Evolutionary conservation across 495 filamentous ascomycete species (phyloP).

Genomic region (Talaromyces stipitatus): DNA sequence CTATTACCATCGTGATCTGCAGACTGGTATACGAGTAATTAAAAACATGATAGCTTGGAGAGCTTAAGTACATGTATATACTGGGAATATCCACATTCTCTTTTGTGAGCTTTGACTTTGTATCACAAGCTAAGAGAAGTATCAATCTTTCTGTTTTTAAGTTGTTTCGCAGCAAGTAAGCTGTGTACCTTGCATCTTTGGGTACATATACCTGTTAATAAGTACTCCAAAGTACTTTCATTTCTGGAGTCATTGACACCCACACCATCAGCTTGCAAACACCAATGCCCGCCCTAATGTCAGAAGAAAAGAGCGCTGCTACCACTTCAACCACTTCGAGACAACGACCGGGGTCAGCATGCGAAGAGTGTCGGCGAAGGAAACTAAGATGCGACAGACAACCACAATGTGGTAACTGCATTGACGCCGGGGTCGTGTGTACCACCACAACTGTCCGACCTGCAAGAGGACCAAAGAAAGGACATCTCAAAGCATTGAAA

Average conservation of each 20-base stretch:
- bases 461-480: constrained; percentile 43
- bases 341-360: constrained; percentile 19
- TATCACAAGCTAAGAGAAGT: not conserved
- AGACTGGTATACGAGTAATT: not conserved
- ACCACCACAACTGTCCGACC: constrained; percentile 39
- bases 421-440: constrained; percentile 39
- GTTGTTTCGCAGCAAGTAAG: not conserved
- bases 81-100: not conserved
- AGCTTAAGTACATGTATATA: not conserved
- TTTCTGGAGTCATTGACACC: not conserved
- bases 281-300: not conserved
- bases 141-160: not conserved
- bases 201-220: not conserved
- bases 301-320: not conserved
- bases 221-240: not conserved
- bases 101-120: not conserved
- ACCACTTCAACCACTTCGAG: constrained; percentile 1
- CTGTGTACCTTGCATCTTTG: not conserved
- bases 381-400: constrained; percentile 46
- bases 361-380: constrained; percentile 41
- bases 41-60: not conserved
- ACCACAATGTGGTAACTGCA: constrained; percentile 42
- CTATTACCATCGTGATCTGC: not conserved
- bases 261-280: not conserved
- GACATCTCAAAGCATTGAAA: constrained; percentile 42